Conservation (phyloP, 176 grass and related monocot genomes). For the Echinochloa phyllopogon region DNA sequence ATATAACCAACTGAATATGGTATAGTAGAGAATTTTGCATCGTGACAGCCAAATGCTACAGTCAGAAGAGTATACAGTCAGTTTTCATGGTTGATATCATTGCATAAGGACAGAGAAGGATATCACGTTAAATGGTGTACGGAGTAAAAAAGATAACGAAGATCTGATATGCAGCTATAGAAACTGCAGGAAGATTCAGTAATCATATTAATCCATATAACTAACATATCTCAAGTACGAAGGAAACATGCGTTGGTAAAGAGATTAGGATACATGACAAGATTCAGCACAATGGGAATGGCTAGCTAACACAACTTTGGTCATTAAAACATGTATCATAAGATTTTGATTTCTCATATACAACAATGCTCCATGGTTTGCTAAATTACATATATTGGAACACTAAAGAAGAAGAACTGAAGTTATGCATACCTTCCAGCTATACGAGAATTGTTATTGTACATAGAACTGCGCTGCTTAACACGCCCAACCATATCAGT, state of each 20-base stretch:
- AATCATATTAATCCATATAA: conserved; percentile 8
- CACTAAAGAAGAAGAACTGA: neutral
- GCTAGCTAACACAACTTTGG: neutral
- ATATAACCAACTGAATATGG: conserved; percentile 93
- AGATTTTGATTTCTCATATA: conserved; percentile 14
- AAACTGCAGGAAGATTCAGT: neutral
- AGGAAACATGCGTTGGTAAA: conserved; percentile 11
- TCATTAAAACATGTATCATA: neutral
- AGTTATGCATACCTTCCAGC: conserved; percentile 66
- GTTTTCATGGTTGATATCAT: conserved; percentile 2
- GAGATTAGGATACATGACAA: neutral
- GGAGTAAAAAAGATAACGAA: neutral
- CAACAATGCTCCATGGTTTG: neutral
- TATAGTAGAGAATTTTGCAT: conserved; percentile 92
- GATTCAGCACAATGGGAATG: neutral
- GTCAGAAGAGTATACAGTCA: conserved; percentile 34
- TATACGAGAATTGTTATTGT: conserved; percentile 83
- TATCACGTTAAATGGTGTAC: neutral
- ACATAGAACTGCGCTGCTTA: conserved; percentile 72
- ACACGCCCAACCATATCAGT: conserved; percentile 94
- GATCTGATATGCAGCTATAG: neutral
- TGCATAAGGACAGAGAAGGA: neutral
- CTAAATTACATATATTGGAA: neutral
- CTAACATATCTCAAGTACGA: conserved; percentile 10
- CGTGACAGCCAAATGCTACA: conserved; percentile 74